These are phyloP conservation scores for Camptophora hylomeconis DNA, from an alignment of 2,329 filamentous ascomycete genomes.

Conservation along the genomic window DNA sequence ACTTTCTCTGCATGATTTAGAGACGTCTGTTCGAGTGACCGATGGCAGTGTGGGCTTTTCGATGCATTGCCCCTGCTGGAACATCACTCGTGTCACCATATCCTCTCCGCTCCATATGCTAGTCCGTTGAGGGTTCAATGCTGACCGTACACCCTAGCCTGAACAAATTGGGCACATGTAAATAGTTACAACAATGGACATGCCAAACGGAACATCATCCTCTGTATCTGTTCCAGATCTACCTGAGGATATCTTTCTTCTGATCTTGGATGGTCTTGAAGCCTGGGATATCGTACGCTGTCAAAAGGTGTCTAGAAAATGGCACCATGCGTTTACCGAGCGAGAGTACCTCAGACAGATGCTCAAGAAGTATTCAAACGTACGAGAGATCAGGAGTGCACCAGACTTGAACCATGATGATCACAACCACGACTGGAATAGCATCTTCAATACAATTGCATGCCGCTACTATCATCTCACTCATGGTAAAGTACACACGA, in stretches of 20 bases:
- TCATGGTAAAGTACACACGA: slow-evolving; percentile 32
- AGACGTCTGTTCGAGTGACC: too few species aligned
- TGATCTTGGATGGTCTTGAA: slow-evolving; percentile 37
- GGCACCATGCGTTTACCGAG: slow-evolving; percentile 38
- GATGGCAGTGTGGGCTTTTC: slow-evolving; percentile 14
- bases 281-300: slow-evolving; percentile 38
- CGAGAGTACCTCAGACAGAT: slow-evolving; percentile 34
- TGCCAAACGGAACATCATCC: neutral
- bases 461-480: slow-evolving; percentile 43
- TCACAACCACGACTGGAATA: slow-evolving; percentile 2
- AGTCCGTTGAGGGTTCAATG: too few species aligned
- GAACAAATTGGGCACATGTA: neutral
- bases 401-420: neutral
- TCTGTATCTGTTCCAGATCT: slow-evolving; percentile 22
- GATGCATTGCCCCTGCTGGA: slow-evolving; percentile 24
- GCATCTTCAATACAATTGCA: slow-evolving; percentile 37
- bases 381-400: slow-evolving; percentile 36
- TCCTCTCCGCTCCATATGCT: too few species aligned
- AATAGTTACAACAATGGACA: neutral
- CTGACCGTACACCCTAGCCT: neutral
- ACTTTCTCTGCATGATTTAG: too few species aligned
- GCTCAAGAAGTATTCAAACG: slow-evolving; percentile 39
- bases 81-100: slow-evolving; percentile 15
- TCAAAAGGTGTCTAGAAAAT: slow-evolving; percentile 39
- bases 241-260: slow-evolving; percentile 46